A percentile compares a stretch with the other conserved stretches of the same genome.
These are phyloP conservation scores for Quercus rubra DNA, from an alignment of 306 rosid genomes.

Conservation along the genomic window DNA sequence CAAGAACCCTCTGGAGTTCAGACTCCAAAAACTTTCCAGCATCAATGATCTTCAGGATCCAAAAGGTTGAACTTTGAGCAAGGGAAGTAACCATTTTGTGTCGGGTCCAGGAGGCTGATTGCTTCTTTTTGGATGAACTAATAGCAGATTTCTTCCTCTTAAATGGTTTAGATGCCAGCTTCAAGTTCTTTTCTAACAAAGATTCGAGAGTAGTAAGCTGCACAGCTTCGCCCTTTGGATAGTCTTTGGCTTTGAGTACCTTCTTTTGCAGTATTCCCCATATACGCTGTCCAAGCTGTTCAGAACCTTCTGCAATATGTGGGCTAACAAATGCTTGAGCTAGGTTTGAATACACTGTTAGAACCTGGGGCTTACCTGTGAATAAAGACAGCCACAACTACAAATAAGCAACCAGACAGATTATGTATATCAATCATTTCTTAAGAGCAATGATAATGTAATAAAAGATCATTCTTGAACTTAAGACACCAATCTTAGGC, in stretches of 20 bases:
- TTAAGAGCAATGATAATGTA: background rate
- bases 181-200: conserved; percentile 69
- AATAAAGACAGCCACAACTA: conserved; percentile 15
- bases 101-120: conserved; percentile 56
- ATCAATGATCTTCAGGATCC: conserved; percentile 80
- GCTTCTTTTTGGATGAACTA: conserved; percentile 53
- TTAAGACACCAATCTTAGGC: background rate
- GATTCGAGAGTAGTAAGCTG: conserved; percentile 67
- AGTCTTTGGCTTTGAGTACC: conserved; percentile 73
- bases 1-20: conserved; percentile 51
- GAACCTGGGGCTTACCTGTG: conserved; percentile 81
- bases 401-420: background rate
- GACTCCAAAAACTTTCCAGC: conserved; percentile 50
- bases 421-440: background rate
- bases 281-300: conserved; percentile 89
- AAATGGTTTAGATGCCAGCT: conserved; percentile 77
- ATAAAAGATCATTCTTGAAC: background rate
- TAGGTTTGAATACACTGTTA: conserved; percentile 68
- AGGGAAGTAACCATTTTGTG: conserved; percentile 70
- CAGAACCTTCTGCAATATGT: conserved; percentile 77
- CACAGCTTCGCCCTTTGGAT: conserved; percentile 73
- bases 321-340: conserved; percentile 70
- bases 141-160: conserved; percentile 63
- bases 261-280: conserved; percentile 88
- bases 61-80: conserved; percentile 76